These are phyloP conservation scores for Leptomonas pyrrhocoris DNA, from an alignment of 208 protist genomes.

Conservation along the genomic window DNA sequence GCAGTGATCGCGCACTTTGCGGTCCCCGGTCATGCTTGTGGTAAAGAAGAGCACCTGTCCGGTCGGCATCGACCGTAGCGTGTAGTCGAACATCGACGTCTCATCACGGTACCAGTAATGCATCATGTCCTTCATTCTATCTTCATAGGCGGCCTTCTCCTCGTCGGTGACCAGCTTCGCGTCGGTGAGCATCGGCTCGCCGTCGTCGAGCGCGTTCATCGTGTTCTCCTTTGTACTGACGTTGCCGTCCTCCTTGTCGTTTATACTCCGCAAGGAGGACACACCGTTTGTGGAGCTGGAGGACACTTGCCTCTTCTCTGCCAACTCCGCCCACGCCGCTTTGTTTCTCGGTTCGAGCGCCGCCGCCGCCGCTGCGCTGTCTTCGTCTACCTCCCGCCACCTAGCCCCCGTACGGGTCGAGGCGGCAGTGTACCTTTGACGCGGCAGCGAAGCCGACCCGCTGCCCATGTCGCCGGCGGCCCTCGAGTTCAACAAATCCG, in stretches of 20 bases:
- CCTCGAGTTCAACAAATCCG: conserved; percentile 2
- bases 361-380: neutral
- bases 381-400: neutral
- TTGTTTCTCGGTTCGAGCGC: neutral
- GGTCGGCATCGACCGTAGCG: conserved; percentile 13
- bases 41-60: conserved; percentile 69
- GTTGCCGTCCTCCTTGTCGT: neutral
- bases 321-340: neutral
- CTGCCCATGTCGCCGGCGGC: neutral
- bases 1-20: conserved; percentile 55
- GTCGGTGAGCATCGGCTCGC: conserved; percentile 15
- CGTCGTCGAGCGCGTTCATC: neutral
- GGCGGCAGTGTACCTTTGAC: neutral
- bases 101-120: conserved; percentile 58
- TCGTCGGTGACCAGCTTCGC: conserved; percentile 22
- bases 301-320: neutral
- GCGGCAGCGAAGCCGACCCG: neutral
- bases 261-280: neutral
- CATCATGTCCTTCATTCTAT: conserved; percentile 28
- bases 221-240: neutral
- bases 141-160: conserved; percentile 20
- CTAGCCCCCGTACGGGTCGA: neutral
- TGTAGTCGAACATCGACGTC: conserved; percentile 42
- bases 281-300: neutral
- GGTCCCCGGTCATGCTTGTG: conserved; percentile 72